Evolutionary conservation across 108 stramenopile species (phyloP), one percentile per base, ranked within the genome.

Genomic region (Fragilaria radians): DNA sequence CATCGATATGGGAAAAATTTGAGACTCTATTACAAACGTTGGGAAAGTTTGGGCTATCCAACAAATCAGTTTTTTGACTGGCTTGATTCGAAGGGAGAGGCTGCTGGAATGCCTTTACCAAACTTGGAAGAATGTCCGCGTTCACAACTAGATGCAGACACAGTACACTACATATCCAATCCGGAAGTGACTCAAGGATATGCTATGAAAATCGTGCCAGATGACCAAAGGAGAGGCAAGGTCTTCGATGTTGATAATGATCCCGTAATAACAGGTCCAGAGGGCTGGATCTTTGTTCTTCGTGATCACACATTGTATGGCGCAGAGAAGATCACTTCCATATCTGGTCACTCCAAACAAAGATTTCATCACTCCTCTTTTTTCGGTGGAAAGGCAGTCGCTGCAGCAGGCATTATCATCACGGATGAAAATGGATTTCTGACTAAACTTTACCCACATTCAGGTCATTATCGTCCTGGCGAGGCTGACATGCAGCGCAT

Each of bases 351-450:
- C 22, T 58, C 68, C 25, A 82, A 78, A 54, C 79, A 86, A 61
- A 78, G 95, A n/a, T 96, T 96, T 58, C 95, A 96, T 62, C 95
- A 96, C 69, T 93, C 91, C 0, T 88, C 88, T 31, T 96, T 96
- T 63, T 96, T 94, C 59, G 68, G 77, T 30, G 74, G 95, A 4
- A 94, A 90, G 48, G 89, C 87, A 29, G 93, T 94, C 14, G 82
- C 89, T 48, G 84, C 93, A 22, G 95, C 95, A 11, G 95, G 95
- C 14, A 93, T 96, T 50, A 71, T 96, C 62, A 82, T 96, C 23
- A 89, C 89, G 4, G 76, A 89, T 67, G 74, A 76, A 3, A 47
- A 84, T 22, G 95, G 95, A 2, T 73, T 74, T 59, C 62, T 96
- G 52, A 84, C 74, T 14, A 57, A 81, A 50, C 73, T 94, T 4